phyloP scores from a whole-genome alignment of 441 rosid species.

The Syzygium malaccense region DNA sequence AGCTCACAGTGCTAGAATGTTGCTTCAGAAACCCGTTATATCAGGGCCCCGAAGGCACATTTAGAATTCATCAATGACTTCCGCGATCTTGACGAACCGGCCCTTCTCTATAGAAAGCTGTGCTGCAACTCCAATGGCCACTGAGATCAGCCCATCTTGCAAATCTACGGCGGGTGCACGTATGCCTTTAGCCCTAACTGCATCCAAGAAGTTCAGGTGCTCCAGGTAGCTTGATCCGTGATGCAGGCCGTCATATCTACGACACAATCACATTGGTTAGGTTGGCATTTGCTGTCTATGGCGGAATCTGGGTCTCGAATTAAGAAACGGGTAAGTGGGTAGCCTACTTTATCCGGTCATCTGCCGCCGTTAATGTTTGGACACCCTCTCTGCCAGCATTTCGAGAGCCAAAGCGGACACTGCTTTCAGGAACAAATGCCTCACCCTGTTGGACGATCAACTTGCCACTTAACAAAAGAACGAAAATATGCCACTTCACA shows the following conservation, averaged over 20 bases:
- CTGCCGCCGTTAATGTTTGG: slow-evolving; percentile 58
- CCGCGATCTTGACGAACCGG: slow-evolving; percentile 51
- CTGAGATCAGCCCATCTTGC: slow-evolving; percentile 86
- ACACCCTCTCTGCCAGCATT: slow-evolving; percentile 61
- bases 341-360: slow-evolving; percentile 59
- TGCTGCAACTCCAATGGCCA: slow-evolving; percentile 96
- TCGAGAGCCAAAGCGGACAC: slow-evolving; percentile 61
- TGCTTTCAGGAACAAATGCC: slow-evolving; percentile 83
- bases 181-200: slow-evolving; percentile 42
- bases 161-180: slow-evolving; percentile 58
- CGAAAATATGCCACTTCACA: not conserved
- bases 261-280: not conserved
- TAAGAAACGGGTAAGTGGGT: not conserved
- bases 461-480: not conserved
- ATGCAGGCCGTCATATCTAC: slow-evolving; percentile 82
- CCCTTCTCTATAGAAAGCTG: slow-evolving; percentile 80
- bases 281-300: not conserved
- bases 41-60: not conserved
- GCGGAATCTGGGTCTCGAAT: not conserved
- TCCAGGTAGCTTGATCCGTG: slow-evolving; percentile 95
- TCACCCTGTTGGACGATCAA: slow-evolving; percentile 52
- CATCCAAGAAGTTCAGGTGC: slow-evolving; percentile 69
- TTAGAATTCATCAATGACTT: slow-evolving; percentile 37
- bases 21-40: not conserved
- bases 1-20: not conserved